Evolutionary conservation across 2,329 filamentous ascomycete genomes (phyloP).

Genomic region (Beauveria rudraprayagi): DNA sequence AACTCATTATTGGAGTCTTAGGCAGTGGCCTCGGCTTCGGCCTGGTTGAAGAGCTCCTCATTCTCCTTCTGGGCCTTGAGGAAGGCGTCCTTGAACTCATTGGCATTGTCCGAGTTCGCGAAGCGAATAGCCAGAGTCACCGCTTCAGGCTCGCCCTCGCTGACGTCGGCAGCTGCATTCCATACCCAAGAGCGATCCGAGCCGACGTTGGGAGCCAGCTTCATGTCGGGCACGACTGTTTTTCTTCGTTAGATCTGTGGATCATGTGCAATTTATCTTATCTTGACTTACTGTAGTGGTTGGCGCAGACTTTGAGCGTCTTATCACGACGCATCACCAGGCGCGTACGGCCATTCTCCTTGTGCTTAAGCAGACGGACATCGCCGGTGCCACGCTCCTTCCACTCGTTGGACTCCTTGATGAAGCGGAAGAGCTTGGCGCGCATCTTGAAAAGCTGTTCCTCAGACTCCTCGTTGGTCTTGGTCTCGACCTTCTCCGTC

Average conservation of each 20-base stretch:
- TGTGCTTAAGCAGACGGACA: slow-evolving; percentile 94
- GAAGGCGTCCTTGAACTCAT: slow-evolving; percentile 95
- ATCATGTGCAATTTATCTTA: neutral
- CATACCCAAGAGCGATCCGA: slow-evolving; percentile 99
- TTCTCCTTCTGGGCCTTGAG: slow-evolving; percentile 96
- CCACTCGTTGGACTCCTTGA: slow-evolving; percentile 88
- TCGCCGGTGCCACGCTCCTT: slow-evolving; percentile 98
- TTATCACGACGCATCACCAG: slow-evolving; percentile 99
- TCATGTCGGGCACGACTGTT: slow-evolving; percentile 85
- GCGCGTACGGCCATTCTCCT: slow-evolving; percentile 95
- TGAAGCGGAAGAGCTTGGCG: slow-evolving; percentile 98
- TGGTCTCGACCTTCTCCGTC: slow-evolving; percentile 92
- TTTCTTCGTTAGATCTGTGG: slow-evolving; percentile 26
- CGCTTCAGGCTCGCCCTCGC: slow-evolving; percentile 94
- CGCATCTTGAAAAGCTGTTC: slow-evolving; percentile 99
- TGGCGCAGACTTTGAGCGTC: slow-evolving; percentile 99
- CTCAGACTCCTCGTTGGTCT: slow-evolving; percentile 97
- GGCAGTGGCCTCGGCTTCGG: slow-evolving; percentile 22
- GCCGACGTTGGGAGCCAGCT: slow-evolving; percentile 94
- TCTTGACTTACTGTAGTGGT: slow-evolving; percentile 85
- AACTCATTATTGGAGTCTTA: too few species aligned
- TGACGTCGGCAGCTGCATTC: slow-evolving; percentile 96
- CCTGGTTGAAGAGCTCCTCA: slow-evolving; percentile 68
- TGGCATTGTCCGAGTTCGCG: slow-evolving; percentile 95
- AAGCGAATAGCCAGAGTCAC: slow-evolving; percentile 95